These are phyloP conservation scores for Penicillium mononematosum DNA, from an alignment of 495 filamentous ascomycete species.

Conservation along the genomic window DNA sequence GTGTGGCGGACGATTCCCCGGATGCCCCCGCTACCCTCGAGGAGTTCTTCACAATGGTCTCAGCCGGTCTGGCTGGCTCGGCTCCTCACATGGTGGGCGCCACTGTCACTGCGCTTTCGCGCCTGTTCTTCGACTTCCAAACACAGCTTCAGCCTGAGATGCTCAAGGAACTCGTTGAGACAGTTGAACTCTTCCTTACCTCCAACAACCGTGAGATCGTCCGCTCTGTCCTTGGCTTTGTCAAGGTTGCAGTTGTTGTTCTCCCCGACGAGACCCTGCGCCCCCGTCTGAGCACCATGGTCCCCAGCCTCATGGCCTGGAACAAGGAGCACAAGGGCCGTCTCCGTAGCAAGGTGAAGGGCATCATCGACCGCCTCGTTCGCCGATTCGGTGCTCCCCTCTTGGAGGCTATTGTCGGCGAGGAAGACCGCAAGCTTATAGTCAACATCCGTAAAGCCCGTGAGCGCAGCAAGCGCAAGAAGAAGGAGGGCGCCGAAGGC, in stretches of 20 bases:
- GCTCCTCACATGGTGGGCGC: conserved; percentile 96
- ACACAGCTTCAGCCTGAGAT: conserved; percentile 55
- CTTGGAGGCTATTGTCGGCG: conserved; percentile 69
- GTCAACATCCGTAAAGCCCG: conserved; percentile 90
- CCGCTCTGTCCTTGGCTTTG: conserved; percentile 85
- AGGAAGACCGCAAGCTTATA: conserved; percentile 85
- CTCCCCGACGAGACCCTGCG: conserved; percentile 73
- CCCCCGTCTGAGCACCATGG: conserved; percentile 66
- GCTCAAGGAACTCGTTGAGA: conserved; percentile 77
- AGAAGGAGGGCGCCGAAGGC: conserved; percentile 58
- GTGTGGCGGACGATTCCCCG: conserved; percentile 81
- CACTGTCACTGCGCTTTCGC: conserved; percentile 85
- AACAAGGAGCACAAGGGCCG: conserved; percentile 96
- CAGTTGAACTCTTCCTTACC: conserved; percentile 90
- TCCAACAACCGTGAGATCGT: conserved; percentile 96
- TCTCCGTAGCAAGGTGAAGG: conserved; percentile 94
- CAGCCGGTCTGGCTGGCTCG: conserved; percentile 84
- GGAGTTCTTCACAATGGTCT: conserved; percentile 98
- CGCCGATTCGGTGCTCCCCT: conserved; percentile 79
- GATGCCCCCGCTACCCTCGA: conserved; percentile 74
- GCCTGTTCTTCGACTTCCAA: conserved; percentile 87
- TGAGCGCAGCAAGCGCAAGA: conserved; percentile 82
- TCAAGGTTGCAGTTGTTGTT: conserved; percentile 90
- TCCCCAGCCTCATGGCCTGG: conserved; percentile 93
- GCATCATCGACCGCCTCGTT: conserved; percentile 91